Conservation (phyloP, 2,329 filamentous ascomycete genomes). For the Exophiala sideris region DNA sequence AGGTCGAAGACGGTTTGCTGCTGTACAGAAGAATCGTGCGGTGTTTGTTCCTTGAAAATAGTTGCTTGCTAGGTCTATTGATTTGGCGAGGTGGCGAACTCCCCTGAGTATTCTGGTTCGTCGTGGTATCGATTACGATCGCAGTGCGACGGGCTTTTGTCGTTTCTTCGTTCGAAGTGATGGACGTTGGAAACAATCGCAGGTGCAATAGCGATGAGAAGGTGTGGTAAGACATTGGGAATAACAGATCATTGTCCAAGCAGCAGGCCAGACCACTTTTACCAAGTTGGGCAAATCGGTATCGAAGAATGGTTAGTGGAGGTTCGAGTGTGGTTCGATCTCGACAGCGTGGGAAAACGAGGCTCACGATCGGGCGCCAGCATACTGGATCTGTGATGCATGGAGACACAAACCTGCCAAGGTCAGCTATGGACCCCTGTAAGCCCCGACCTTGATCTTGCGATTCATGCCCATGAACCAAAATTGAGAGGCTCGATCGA, state of each 20-base stretch:
- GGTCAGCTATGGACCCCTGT: not conserved
- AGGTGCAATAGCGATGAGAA: slow-evolving; percentile 2
- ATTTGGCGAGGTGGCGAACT: not conserved
- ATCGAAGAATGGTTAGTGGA: not conserved
- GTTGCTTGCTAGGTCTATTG: not conserved
- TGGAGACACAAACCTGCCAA: not conserved
- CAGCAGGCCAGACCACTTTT: slow-evolving; percentile 12
- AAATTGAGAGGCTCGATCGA: not conserved
- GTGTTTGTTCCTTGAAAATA: not conserved
- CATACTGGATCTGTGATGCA: slow-evolving; percentile 1
- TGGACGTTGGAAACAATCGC: not conserved
- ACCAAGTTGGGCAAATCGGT: not conserved
- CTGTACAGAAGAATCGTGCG: not conserved
- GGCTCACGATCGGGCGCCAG: slow-evolving; percentile 16
- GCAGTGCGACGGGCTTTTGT: not conserved
- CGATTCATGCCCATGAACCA: not conserved
- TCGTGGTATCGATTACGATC: not conserved
- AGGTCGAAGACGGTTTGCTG: not conserved
- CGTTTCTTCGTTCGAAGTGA: not conserved
- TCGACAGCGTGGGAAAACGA: slow-evolving; percentile 13
- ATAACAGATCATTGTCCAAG: slow-evolving; percentile 1
- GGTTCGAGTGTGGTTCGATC: slow-evolving; percentile 23
- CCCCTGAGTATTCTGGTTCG: not conserved
- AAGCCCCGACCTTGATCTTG: not conserved
- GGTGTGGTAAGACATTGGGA: not conserved